phyloP scores from a whole-genome alignment of 768 basidiomycete genomes.

The Podaxis mareebaensis region DNA sequence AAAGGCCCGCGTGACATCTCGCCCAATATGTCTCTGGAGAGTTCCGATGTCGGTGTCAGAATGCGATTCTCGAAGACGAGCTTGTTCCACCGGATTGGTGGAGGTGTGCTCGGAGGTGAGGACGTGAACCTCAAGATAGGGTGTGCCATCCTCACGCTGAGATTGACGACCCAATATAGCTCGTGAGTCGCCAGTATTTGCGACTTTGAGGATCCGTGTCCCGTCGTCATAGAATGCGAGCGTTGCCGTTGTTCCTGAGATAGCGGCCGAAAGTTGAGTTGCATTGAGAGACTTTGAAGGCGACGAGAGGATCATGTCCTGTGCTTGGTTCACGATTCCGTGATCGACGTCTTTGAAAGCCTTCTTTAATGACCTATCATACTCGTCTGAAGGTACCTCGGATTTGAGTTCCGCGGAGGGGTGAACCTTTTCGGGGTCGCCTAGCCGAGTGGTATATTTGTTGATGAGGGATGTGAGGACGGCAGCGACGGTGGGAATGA shows the following conservation, averaged over 20 bases:
- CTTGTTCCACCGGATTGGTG: constrained; percentile 31
- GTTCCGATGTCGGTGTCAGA: constrained; percentile 19
- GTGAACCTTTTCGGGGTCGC: neutral
- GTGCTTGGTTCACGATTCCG: constrained; percentile 29
- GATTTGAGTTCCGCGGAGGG: neutral
- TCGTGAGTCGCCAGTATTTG: constrained; percentile 41
- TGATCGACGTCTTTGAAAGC: constrained; percentile 28
- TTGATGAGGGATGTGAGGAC: neutral
- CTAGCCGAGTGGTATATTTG: neutral
- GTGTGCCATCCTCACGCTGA: constrained; percentile 23
- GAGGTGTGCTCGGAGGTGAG: constrained; percentile 41
- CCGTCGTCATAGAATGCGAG: constrained; percentile 37
- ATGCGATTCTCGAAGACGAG: constrained; percentile 31
- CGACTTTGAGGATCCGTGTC: constrained; percentile 34
- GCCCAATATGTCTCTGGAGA: constrained; percentile 24
- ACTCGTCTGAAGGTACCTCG: constrained; percentile 3
- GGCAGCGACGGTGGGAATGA: neutral
- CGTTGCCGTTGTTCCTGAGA: constrained; percentile 30
- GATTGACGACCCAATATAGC: constrained; percentile 40
- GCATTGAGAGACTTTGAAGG: constrained; percentile 23
- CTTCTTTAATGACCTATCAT: constrained; percentile 2
- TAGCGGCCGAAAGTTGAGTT: constrained; percentile 30
- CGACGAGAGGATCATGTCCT: constrained; percentile 25
- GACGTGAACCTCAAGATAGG: constrained; percentile 31
- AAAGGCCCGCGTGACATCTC: constrained; percentile 38